Conservation (phyloP, 1,139 yeast species). For the Suhomyces choctaworum region DNA sequence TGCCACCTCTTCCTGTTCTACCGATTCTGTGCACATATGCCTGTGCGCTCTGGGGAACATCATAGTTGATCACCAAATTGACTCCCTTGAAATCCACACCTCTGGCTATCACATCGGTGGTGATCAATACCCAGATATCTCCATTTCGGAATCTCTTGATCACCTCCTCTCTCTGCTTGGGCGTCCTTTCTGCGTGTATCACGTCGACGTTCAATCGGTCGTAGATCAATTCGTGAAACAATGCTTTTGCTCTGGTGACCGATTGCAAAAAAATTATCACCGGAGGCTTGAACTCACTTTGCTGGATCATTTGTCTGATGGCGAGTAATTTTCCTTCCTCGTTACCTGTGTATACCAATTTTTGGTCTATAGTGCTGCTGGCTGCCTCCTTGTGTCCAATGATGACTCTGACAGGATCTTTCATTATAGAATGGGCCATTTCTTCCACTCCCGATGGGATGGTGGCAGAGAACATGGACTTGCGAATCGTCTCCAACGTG, state of each 20-base stretch:
- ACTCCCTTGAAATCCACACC: conserved; percentile 98
- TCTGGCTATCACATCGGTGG: conserved; percentile 93
- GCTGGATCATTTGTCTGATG: conserved; percentile 80
- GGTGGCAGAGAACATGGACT: conserved; percentile 92
- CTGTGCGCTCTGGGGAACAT: conserved; percentile 92
- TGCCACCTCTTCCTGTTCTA: conserved; percentile 97
- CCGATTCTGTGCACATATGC: conserved; percentile 98
- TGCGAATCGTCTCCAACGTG: conserved; percentile 52
- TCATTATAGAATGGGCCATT: conserved; percentile 82
- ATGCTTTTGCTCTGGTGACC: conserved; percentile 90
- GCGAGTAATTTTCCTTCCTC: conserved; percentile 95
- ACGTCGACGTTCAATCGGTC: conserved; percentile 93
- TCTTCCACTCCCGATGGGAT: conserved; percentile 93
- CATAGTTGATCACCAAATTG: conserved; percentile 90
- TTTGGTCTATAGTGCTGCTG: conserved; percentile 77
- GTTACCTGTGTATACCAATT: conserved; percentile 81
- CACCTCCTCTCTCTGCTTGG: conserved; percentile 80
- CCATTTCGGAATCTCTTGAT: conserved; percentile 85
- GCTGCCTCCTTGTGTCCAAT: conserved; percentile 97
- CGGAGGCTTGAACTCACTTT: conserved; percentile 90
- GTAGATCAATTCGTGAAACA: conserved; percentile 86
- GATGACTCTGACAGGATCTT: conserved; percentile 78
- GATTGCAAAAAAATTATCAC: conserved; percentile 90
- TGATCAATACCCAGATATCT: conserved; percentile 92
- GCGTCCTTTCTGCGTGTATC: conserved; percentile 93